These are phyloP conservation scores for Fistulifera pelliculosa DNA, from an alignment of 108 stramenopile species.

Conservation along the genomic window DNA sequence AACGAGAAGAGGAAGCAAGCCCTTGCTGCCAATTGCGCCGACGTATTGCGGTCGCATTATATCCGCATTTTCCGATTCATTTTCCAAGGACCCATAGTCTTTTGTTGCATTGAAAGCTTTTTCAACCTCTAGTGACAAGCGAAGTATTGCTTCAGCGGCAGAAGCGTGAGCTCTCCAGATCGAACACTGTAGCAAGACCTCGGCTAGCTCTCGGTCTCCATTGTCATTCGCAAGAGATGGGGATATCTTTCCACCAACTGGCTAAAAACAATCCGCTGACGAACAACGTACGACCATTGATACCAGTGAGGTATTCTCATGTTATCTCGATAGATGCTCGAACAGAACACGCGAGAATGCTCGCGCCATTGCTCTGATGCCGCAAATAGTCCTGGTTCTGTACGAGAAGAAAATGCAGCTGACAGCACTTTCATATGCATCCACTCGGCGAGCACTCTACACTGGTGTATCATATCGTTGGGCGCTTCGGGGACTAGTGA, in stretches of 20 bases:
- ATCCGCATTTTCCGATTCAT: constrained; percentile 6
- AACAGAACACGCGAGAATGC: constrained; percentile 24
- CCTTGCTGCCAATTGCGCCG: constrained; percentile 39
- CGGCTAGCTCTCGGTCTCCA: constrained; percentile 10
- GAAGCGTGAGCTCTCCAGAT: constrained; percentile 55
- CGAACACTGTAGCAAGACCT: constrained; percentile 28
- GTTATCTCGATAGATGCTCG: not conserved
- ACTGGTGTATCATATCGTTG: constrained; percentile 58
- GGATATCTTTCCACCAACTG: constrained; percentile 43
- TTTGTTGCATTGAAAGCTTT: constrained; percentile 1
- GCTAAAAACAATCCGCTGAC: constrained; percentile 33
- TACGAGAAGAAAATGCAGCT: constrained; percentile 26
- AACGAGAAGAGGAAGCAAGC: constrained; percentile 31
- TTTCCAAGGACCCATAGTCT: not conserved
- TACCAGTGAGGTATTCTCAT: constrained; percentile 13
- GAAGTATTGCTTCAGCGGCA: constrained; percentile 51
- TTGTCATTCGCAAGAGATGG: constrained; percentile 17
- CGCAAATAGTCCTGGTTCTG: constrained; percentile 30
- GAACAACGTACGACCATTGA: constrained; percentile 42
- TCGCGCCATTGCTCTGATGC: constrained; percentile 53
- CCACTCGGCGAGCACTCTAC: constrained; percentile 59
- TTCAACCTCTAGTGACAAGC: constrained; percentile 32
- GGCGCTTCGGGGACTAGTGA: constrained; percentile 12
- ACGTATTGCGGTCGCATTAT: constrained; percentile 27
- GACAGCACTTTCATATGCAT: constrained; percentile 58